Evolutionary conservation across 371 early-diverging fungal species (phyloP).

Genomic region (Entomophthora muscae): DNA sequence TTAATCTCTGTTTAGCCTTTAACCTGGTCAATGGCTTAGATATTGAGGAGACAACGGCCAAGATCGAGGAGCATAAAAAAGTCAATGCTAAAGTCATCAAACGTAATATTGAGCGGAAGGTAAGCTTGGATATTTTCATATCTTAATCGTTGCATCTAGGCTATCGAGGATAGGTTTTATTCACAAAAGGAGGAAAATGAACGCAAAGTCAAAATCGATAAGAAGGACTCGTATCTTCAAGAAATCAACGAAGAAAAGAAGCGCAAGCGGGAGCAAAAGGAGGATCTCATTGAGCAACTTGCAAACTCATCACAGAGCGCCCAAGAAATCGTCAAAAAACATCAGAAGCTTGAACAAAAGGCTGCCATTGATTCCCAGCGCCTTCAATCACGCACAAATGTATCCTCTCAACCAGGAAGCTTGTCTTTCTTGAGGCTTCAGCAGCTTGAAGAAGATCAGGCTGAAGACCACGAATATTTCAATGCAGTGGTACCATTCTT

Average conservation of each 20-base stretch:
- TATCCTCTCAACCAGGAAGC: background rate
- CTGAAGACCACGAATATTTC: background rate
- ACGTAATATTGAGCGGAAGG: slow-evolving; percentile 34
- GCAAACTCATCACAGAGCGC: slow-evolving; percentile 13
- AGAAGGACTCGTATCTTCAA: slow-evolving; percentile 31
- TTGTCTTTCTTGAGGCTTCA: background rate
- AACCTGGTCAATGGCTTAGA: slow-evolving; percentile 75
- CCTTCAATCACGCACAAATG: background rate
- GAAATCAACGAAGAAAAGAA: slow-evolving; percentile 28
- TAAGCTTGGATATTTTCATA: too few species aligned
- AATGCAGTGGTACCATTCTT: background rate
- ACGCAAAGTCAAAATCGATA: slow-evolving; percentile 24
- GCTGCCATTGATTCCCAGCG: background rate
- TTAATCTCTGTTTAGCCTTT: slow-evolving; percentile 31
- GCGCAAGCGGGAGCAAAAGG: slow-evolving; percentile 23
- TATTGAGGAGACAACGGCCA: slow-evolving; percentile 61
- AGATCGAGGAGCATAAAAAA: slow-evolving; percentile 50
- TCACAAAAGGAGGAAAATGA: slow-evolving; percentile 23
- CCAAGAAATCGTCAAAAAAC: background rate
- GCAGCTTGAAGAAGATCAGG: background rate
- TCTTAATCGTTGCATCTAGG: background rate
- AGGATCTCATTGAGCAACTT: slow-evolving; percentile 26
- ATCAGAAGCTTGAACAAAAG: background rate
- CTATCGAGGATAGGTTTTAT: slow-evolving; percentile 20
- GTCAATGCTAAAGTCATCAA: slow-evolving; percentile 72